Percentiles rank a stretch among this genome's conserved stretches.
Evolutionary conservation across 305 asterid genomes (phyloP).

Genomic region (Plantago lanceolata): DNA sequence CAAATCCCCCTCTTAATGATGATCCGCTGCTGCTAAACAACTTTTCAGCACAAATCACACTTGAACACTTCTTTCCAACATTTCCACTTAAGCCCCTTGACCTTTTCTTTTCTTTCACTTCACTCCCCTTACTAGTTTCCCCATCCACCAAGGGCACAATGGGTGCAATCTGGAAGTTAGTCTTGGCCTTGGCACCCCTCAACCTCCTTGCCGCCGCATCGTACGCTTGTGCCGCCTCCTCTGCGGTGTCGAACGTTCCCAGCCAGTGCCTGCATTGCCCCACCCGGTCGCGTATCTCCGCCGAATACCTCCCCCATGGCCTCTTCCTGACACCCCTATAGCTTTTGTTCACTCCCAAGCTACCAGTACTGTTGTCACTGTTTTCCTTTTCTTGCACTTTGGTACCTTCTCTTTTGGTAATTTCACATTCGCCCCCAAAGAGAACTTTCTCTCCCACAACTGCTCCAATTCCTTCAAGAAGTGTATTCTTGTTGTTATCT

Average conservation of each 20-base stretch:
- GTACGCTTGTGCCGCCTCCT: slow-evolving; percentile 91
- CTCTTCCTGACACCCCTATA: slow-evolving; percentile 81
- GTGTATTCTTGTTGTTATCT: slow-evolving; percentile 11
- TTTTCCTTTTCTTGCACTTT: not conserved
- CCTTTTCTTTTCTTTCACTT: slow-evolving; percentile 16
- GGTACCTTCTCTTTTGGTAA: not conserved
- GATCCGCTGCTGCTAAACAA: slow-evolving; percentile 53
- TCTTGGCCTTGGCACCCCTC: slow-evolving; percentile 70
- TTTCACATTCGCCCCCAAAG: slow-evolving; percentile 32
- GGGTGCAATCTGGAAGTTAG: slow-evolving; percentile 62
- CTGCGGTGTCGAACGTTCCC: slow-evolving; percentile 87
- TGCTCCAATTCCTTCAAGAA: slow-evolving; percentile 55
- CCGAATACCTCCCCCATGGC: slow-evolving; percentile 99
- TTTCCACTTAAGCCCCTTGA: slow-evolving; percentile 8
- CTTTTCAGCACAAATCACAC: slow-evolving; percentile 56
- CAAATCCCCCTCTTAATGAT: too few species aligned
- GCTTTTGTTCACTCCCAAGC: slow-evolving; percentile 27
- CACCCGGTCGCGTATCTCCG: slow-evolving; percentile 88
- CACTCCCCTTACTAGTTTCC: slow-evolving; percentile 11
- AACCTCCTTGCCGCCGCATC: slow-evolving; percentile 87
- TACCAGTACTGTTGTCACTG: too few species aligned
- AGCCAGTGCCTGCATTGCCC: slow-evolving; percentile 97
- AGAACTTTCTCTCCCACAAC: slow-evolving; percentile 57
- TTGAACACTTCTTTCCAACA: slow-evolving; percentile 41
- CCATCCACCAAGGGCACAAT: slow-evolving; percentile 31